Evolutionary conservation across 352 stramenopile species (phyloP).

Genomic region (Pythium angustatum): DNA sequence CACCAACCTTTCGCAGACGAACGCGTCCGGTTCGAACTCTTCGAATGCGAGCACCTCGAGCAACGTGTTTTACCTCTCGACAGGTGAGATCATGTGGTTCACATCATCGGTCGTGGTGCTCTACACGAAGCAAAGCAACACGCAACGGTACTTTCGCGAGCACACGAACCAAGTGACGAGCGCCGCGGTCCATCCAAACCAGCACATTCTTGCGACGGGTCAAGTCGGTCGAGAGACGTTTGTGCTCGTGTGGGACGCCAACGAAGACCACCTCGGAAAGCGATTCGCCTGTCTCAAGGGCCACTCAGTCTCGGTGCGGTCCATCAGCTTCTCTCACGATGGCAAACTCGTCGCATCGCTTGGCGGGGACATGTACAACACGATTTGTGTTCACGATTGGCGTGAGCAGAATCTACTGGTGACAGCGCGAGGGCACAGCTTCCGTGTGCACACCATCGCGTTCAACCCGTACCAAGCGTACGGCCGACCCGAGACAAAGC

Average conservation of each 20-base stretch:
- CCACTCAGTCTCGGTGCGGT: constrained; percentile 54
- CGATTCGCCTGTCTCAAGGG: constrained; percentile 56
- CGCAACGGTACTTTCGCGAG: constrained; percentile 58
- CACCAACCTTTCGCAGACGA: constrained; percentile 25
- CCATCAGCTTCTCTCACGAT: constrained; percentile 73
- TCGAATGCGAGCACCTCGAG: constrained; percentile 42
- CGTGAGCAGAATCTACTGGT: constrained; percentile 54
- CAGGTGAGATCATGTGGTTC: constrained; percentile 67
- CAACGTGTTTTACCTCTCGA: constrained; percentile 55
- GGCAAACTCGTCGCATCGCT: constrained; percentile 68
- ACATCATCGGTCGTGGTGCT: constrained; percentile 57
- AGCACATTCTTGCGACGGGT: constrained; percentile 58
- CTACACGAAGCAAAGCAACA: constrained; percentile 52
- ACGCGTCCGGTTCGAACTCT: constrained; percentile 11
- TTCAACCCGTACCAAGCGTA: constrained; percentile 79
- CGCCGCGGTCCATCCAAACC: constrained; percentile 57
- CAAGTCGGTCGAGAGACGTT: constrained; percentile 58
- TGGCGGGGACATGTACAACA: constrained; percentile 76
- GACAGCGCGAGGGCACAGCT: constrained; percentile 62
- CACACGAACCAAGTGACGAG: constrained; percentile 65
- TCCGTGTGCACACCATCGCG: constrained; percentile 59
- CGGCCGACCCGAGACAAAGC: constrained; percentile 50
- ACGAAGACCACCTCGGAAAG: constrained; percentile 56
- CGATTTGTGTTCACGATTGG: constrained; percentile 78
- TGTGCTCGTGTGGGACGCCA: constrained; percentile 67